phyloP scores from a whole-genome alignment of 148 eudicot species.

The Linanthus parryae region DNA sequence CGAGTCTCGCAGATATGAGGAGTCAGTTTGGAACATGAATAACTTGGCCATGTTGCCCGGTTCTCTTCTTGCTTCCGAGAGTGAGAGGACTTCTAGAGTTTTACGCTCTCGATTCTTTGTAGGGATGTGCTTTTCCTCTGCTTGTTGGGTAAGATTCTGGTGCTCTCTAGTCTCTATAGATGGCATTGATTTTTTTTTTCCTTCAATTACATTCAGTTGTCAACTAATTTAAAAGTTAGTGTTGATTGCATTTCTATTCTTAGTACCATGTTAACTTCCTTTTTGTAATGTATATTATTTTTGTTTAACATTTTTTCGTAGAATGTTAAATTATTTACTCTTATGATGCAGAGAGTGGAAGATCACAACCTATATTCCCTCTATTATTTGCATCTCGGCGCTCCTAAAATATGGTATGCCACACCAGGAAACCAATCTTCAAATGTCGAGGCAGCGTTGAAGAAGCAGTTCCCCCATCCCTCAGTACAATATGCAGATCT shows the following conservation, averaged over 20 bases:
- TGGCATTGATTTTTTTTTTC: not conserved
- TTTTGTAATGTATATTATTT: no score
- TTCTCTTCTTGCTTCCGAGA: constrained; percentile 73
- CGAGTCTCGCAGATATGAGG: constrained; percentile 20
- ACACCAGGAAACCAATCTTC: constrained; percentile 38
- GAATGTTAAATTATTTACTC: constrained; percentile 5
- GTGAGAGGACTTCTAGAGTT: constrained; percentile 23
- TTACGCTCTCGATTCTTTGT: constrained; percentile 47
- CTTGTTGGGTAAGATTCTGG: constrained; percentile 68
- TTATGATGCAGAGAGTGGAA: constrained; percentile 43
- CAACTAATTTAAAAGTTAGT: not conserved
- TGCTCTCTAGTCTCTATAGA: not conserved
- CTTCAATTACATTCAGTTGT: not conserved
- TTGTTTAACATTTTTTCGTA: no score
- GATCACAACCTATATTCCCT: constrained; percentile 66
- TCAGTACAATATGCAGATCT: constrained; percentile 26
- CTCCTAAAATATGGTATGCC: constrained; percentile 74
- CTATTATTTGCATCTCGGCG: constrained; percentile 55
- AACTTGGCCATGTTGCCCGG: constrained; percentile 46
- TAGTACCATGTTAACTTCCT: no score
- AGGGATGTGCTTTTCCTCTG: constrained; percentile 89
- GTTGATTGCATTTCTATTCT: not conserved
- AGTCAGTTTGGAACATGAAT: constrained; percentile 68
- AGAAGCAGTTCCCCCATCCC: constrained; percentile 35
- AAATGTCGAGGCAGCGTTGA: constrained; percentile 48